phyloP scores from a whole-genome alignment of 2,329 filamentous ascomycete genomes.

The Diaporthe caulivora region DNA sequence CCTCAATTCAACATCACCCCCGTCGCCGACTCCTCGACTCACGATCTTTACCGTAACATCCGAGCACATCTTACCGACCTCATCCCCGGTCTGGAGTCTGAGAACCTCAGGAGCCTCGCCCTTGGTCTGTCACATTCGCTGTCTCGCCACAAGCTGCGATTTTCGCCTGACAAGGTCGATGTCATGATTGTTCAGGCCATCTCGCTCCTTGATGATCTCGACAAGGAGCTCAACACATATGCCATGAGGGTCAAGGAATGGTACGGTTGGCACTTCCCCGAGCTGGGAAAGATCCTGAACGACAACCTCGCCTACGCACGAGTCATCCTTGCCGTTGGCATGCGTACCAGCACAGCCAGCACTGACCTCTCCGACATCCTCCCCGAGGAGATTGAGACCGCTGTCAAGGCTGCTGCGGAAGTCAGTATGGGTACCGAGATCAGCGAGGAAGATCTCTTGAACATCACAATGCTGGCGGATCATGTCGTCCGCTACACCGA shows the following conservation, averaged over 20 bases:
- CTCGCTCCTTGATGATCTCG: constrained; percentile 91
- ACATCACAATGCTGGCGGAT: constrained; percentile 91
- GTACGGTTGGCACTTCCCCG: constrained; percentile 99
- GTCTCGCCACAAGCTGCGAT: constrained; percentile 97
- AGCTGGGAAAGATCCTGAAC: constrained; percentile 96
- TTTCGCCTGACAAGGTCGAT: constrained; percentile 98
- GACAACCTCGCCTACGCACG: constrained; percentile 96
- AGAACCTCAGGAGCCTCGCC: constrained; percentile 93
- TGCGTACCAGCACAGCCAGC: constrained; percentile 82
- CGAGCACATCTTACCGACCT: constrained; percentile 90
- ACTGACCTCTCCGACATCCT: constrained; percentile 90
- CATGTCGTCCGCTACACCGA: constrained; percentile 94
- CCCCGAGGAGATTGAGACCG: constrained; percentile 92
- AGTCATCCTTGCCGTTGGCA: constrained; percentile 89
- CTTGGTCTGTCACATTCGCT: constrained; percentile 97
- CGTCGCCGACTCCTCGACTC: constrained; percentile 83
- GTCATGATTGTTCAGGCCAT: constrained; percentile 99
- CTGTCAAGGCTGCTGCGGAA: constrained; percentile 94
- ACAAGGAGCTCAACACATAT: constrained; percentile 99
- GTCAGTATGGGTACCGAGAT: constrained; percentile 99
- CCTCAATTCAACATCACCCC: constrained; percentile 88
- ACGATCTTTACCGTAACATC: constrained; percentile 94
- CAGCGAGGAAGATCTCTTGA: constrained; percentile 89
- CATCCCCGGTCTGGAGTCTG: constrained; percentile 86
- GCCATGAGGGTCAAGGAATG: constrained; percentile 99